Base-by-base conservation (phyloP, 108 stramenopile species). In the Nitzschia palea region DNA sequence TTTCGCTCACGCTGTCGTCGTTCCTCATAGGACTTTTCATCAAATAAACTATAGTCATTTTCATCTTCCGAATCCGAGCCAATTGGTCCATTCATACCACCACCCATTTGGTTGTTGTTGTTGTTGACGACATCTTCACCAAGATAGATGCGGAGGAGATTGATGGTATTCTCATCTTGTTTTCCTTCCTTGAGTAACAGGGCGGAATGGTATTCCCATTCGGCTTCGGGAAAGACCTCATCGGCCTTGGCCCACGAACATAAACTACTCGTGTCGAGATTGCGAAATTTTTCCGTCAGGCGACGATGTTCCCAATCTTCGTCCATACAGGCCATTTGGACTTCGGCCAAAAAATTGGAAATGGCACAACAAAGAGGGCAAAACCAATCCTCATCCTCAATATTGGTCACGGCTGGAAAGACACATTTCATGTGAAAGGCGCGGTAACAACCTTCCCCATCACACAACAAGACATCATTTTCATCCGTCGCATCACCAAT, bases 341-440 rank as follows among this genome's bases (percentile, higher is more conserved):
- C 80, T 48, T 72, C 67, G 59, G 71, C 71, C 48, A 85, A 57
- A 10, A 79, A 55, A 8, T 68, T 70, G 4, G 81, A 76, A 47
- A 82, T 56, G 5, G 73, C 57, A 14, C 43, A 31, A 62, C 91
- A 92, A 34, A 92, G 54, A 1, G 91, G 94, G 57, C 94, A 92
- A 57, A 92, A 91, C 91, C 94, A 95, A 73, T 81, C 71, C 23
- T 86, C 91, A 29, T 86, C 72, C 53, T 79, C 78, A 9, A 70
- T 48, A 37, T 86, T 79, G 9, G 80, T 30, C 4, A 91, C 65
- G 23, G 60, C 47, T 23, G 94, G 94, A 17, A 72, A 54, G 18
- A 90, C 44, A 51, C 94, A 95, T 58, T 83, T 70, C 89, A 86
- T 84, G 62, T 95, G 94, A 73, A 73, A 90, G 30, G 91, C 88